These are phyloP conservation scores for Globisporangium middletonii DNA, from an alignment of 352 stramenopile species.

Conservation along the genomic window DNA sequence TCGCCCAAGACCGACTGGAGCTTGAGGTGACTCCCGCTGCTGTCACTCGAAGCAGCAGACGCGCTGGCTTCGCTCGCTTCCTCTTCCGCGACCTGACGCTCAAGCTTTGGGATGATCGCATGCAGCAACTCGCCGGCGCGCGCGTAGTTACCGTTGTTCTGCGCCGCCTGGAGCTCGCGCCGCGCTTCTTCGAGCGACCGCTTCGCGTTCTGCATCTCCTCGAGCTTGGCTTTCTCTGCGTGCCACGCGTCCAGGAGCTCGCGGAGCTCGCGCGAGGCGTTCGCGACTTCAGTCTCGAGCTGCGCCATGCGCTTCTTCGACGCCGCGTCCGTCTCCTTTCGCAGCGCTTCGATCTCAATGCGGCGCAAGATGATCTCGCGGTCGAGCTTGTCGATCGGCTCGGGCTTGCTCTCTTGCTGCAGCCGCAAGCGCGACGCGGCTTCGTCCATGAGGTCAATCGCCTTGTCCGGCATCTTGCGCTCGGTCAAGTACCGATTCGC, in stretches of 20 bases:
- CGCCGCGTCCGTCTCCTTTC: slow-evolving; percentile 87
- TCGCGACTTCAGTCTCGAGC: slow-evolving; percentile 87
- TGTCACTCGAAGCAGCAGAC: no score
- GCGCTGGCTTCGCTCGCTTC: no score
- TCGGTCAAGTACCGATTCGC: slow-evolving; percentile 92
- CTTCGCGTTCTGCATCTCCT: slow-evolving; percentile 52
- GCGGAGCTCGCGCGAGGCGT: slow-evolving; percentile 27
- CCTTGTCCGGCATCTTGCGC: slow-evolving; percentile 92
- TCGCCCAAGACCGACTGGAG: slow-evolving; percentile 76
- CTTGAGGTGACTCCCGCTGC: background rate
- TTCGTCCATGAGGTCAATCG: slow-evolving; percentile 95
- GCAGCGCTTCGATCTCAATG: slow-evolving; percentile 94
- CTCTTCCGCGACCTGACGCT: no score
- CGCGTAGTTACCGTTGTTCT: no score
- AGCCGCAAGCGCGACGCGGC: slow-evolving; percentile 88
- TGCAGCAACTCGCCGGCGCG: no score
- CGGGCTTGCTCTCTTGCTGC: slow-evolving; percentile 92
- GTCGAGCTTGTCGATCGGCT: slow-evolving; percentile 96
- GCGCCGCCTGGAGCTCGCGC: no score
- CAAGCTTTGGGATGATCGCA: no score
- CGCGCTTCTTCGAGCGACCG: no score
- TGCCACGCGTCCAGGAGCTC: no score
- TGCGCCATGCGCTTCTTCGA: slow-evolving; percentile 91
- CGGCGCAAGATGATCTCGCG: slow-evolving; percentile 85
- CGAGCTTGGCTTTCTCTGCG: slow-evolving; percentile 90